A percentile compares a stretch with the other conserved stretches of the same genome.
These are phyloP conservation scores for Trypanosoma boissoni DNA, from an alignment of 208 protist genomes.

Conservation along the genomic window DNA sequence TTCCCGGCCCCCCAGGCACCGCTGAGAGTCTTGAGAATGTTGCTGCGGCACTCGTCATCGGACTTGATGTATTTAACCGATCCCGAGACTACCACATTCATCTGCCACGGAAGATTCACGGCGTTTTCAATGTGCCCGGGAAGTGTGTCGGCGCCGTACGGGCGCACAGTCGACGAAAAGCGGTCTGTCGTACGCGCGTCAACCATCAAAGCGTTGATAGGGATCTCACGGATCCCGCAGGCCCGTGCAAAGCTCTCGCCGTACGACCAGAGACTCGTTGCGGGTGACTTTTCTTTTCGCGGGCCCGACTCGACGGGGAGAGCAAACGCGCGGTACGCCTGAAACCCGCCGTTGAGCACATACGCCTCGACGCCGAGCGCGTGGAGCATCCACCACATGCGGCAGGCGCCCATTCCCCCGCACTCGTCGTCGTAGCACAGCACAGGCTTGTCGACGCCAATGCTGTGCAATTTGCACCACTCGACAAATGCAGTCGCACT, in stretches of 20 bases:
- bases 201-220: conserved; percentile 47
- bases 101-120: conserved; percentile 52
- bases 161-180: conserved; percentile 61
- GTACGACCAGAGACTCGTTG: conserved; percentile 42
- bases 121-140: conserved; percentile 79
- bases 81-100: conserved; percentile 12
- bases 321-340: conserved; percentile 47
- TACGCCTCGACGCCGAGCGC: conserved; percentile 74
- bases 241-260: conserved; percentile 32
- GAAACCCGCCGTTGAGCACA: conserved; percentile 72
- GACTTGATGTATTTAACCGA: conserved; percentile 29
- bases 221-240: conserved; percentile 40
- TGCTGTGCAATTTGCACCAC: conserved; percentile 58
- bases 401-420: conserved; percentile 66
- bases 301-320: conserved; percentile 37
- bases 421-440: conserved; percentile 83
- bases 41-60: conserved; percentile 43
- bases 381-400: conserved; percentile 89
- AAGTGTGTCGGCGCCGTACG: conserved; percentile 43
- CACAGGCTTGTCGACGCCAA: conserved; percentile 42
- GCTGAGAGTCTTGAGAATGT: conserved; percentile 35
- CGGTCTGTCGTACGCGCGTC: conserved; percentile 56
- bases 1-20: conserved; percentile 14
- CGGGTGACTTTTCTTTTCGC: conserved; percentile 2
- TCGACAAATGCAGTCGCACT: conserved; percentile 40